Percentiles rank a stretch among this genome's conserved stretches.
Conservation (phyloP, 768 basidiomycete species). For the Tricholoma sp. region DNA sequence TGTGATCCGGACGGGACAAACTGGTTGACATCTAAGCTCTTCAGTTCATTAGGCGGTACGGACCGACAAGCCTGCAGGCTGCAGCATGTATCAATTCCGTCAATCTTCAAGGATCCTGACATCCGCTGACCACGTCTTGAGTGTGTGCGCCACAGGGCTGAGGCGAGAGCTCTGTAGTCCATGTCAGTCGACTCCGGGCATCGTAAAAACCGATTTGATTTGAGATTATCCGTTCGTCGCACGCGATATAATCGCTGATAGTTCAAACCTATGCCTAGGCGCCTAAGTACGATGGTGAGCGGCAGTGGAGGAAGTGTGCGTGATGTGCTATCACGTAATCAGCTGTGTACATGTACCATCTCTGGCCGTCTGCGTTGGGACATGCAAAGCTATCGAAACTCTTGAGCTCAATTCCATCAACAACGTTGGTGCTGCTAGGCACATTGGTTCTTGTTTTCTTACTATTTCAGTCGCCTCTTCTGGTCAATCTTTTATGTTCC, state of each 20-base stretch:
- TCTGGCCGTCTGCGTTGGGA: neutral
- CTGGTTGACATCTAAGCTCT: neutral
- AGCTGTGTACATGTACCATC: neutral
- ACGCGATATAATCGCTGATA: too few relatives aligned
- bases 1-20: constrained; percentile 4
- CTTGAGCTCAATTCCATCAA: constrained; percentile 8
- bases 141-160: neutral
- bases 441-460: constrained; percentile 1
- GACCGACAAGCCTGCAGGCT: neutral
- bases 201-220: neutral
- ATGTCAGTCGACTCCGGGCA: neutral
- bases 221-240: neutral
- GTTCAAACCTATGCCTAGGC: too few relatives aligned
- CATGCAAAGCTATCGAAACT: constrained; percentile 6
- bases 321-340: constrained; percentile 5
- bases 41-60: neutral
- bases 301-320: too few relatives aligned
- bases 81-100: neutral
- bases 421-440: constrained; percentile 4
- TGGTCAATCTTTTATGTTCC: constrained; percentile 9
- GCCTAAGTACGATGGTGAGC: too few relatives aligned
- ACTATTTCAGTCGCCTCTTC: neutral
- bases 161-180: neutral
- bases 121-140: neutral
- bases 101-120: neutral